Evolutionary conservation across 75 land plant genomes (phyloP).

Genomic region (Ceratopteris richardii): DNA sequence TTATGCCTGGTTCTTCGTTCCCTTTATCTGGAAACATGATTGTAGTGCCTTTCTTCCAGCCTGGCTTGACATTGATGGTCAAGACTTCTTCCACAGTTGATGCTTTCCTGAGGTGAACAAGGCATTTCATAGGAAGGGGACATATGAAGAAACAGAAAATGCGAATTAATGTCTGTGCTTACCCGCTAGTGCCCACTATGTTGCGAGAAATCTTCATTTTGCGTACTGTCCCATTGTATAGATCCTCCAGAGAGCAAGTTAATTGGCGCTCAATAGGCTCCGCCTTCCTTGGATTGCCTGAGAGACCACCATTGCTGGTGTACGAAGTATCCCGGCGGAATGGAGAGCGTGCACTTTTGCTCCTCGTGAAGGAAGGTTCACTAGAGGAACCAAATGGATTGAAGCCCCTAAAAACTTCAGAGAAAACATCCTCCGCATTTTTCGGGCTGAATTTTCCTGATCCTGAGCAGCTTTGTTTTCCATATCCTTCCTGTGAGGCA

Average conservation of each 20-base stretch:
- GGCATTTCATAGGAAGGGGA: not conserved
- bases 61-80: conserved; percentile 56
- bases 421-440: conserved; percentile 68
- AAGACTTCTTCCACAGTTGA: conserved; percentile 48
- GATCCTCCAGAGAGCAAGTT: conserved; percentile 63
- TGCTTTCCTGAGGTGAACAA: conserved; percentile 29
- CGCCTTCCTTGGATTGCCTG: conserved; percentile 33
- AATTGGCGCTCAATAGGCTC: conserved; percentile 43
- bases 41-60: conserved; percentile 69
- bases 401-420: conserved; percentile 58
- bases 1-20: conserved; percentile 34
- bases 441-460: conserved; percentile 59
- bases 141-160: not conserved
- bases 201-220: conserved; percentile 87
- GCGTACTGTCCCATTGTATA: conserved; percentile 63
- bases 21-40: conserved; percentile 62
- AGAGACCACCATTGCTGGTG: conserved; percentile 8
- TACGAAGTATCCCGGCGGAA: conserved; percentile 15
- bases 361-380: conserved; percentile 10
- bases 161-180: conserved; percentile 8
- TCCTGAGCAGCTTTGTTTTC: conserved; percentile 29
- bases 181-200: conserved; percentile 51
- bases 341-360: conserved; percentile 20
- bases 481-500: not conserved
- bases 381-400: conserved; percentile 24